Conservation (phyloP, 148 eudicot genomes). For the Cornus controversa region DNA sequence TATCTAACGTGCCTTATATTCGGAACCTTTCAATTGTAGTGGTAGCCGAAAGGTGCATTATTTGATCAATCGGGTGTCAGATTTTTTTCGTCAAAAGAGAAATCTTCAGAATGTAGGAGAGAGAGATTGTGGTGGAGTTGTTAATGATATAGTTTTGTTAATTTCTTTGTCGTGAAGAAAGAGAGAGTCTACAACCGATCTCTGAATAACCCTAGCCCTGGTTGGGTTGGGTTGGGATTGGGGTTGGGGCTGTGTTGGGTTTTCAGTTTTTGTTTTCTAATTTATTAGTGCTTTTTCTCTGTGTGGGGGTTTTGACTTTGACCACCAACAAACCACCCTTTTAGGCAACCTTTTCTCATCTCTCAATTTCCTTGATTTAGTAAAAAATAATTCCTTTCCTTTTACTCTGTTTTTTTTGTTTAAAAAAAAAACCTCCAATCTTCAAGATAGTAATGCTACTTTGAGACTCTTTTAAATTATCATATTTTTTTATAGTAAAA, state of each 20-base stretch:
- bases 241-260: neutral
- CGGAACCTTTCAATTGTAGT: constrained; percentile 8
- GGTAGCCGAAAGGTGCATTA: constrained; percentile 16
- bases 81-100: neutral
- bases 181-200: neutral
- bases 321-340: constrained; percentile 26
- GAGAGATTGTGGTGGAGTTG: neutral
- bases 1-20: constrained; percentile 16
- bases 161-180: neutral
- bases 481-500: too few relatives aligned
- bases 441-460: too few relatives aligned
- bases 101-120: neutral
- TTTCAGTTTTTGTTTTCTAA: neutral
- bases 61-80: constrained; percentile 1
- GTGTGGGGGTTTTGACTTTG: constrained; percentile 32
- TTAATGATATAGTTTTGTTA: neutral
- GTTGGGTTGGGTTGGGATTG: neutral
- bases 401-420: too few relatives aligned
- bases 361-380: neutral
- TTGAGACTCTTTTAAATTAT: too few relatives aligned
- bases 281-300: neutral
- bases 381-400: too few relatives aligned
- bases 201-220: neutral
- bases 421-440: too few relatives aligned
- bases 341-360: constrained; percentile 46